Base-by-base conservation (phyloP, 2,329 filamentous ascomycete species). In the Trichoderma hamatum region DNA sequence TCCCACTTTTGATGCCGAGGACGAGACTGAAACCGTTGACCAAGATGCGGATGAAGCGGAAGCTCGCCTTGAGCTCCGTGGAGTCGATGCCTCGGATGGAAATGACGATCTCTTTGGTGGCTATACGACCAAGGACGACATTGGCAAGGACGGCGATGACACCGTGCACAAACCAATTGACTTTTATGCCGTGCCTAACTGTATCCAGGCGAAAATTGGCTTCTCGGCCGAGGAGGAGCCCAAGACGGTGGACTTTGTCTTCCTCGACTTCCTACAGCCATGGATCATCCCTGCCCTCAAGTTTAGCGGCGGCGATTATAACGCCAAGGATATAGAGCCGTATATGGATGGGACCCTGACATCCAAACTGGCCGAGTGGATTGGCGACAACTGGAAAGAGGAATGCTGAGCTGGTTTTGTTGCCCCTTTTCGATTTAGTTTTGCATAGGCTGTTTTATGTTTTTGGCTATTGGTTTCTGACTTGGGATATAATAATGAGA, bases 61-160 rank as follows among this genome's bases (percentile, higher is more conserved):
- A 59, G 62, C 67, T 1, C 74, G 74, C 24, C 74, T 79, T 9
- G 81, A 80, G 69, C 76, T 81, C 2, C 75, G 77, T 14, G 72
- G 71, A 28, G 69, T 72, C 3, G 52, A 70, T 16, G 39, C 69
- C 34, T 68, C 71, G 1, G 75, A 24, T 1, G 55, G 52, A n/a
- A 69, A 82, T 54, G 82, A 82, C 3, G 77, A 81, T 52, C 81
- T 91, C 1, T 83, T 85, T 14, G 76, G 82, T 1, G 96, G 96
- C 1, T 98, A 98, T 81, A 97, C 92, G 0, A 99, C 96, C 13
- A 84, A 85, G 67, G 96, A 99, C 76, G 95, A 97, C 75, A 86
- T 89, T 5, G 93, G 94, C 60, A 80, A 81, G 4, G 92, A 97
- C 72, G 96, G 96, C 52, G 96, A 99, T 76, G 96, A 99, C 76